Percentiles rank a stretch among this genome's conserved stretches.
These are phyloP conservation scores for Solanum boliviense DNA, from an alignment of 257 asterid genomes.

Conservation along the genomic window DNA sequence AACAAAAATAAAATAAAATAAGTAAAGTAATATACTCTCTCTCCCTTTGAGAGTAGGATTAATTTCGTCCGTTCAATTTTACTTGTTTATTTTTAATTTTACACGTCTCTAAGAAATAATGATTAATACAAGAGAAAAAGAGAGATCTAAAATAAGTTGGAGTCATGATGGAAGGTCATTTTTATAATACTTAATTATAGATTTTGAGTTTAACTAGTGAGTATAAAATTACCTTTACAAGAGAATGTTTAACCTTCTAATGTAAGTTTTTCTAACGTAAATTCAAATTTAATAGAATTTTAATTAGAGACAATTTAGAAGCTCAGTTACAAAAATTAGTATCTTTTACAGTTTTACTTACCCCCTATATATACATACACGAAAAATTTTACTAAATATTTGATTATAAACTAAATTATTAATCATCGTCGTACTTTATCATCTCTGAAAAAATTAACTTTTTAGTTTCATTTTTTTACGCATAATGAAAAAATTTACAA, in stretches of 20 bases:
- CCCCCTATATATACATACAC: too few relatives aligned
- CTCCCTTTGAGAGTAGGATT: neutral
- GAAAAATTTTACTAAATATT: neutral
- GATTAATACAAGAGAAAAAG: too few relatives aligned
- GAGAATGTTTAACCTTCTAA: neutral
- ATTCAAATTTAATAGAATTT: neutral
- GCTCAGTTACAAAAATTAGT: neutral
- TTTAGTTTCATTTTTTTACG: too few relatives aligned
- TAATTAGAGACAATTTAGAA: neutral
- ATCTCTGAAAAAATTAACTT: neutral
- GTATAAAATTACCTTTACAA: neutral
- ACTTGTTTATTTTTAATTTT: too few relatives aligned
- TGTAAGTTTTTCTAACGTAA: neutral
- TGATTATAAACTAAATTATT: too few relatives aligned
- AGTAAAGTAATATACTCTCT: neutral
- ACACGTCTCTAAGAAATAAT: neutral
- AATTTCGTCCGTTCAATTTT: neutral
- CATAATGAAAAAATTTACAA: too few relatives aligned
- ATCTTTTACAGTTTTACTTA: neutral
- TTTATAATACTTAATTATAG: neutral
- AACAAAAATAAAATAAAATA: neutral
- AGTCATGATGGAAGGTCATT: too few relatives aligned
- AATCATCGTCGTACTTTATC: too few relatives aligned
- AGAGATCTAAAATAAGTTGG: neutral
- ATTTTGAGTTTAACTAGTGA: neutral